Evolutionary conservation across 768 basidiomycete genomes (phyloP).

Genomic region (Mycena vulgaris): DNA sequence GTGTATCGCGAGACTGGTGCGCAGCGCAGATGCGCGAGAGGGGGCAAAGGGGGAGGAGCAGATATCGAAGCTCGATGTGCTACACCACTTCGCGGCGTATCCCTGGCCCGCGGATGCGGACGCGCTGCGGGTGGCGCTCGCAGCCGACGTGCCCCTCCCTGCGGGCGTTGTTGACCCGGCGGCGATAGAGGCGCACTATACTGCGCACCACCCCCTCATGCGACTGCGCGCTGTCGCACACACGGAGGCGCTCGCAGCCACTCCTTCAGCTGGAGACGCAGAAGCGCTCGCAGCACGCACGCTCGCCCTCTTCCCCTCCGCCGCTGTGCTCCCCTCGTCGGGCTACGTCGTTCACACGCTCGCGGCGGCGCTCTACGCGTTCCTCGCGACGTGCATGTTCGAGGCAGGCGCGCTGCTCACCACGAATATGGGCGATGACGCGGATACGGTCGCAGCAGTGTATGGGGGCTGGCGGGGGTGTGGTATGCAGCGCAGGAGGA

Average conservation of each 20-base stretch:
- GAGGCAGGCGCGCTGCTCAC: conserved; percentile 64
- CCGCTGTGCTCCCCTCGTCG: conserved; percentile 51
- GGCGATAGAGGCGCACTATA: conserved; percentile 53
- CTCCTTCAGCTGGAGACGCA: conserved; percentile 12
- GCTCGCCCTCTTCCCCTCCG: conserved; percentile 48
- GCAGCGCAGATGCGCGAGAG: conserved; percentile 39
- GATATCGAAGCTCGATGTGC: conserved; percentile 58
- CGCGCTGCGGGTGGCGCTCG: conserved; percentile 49
- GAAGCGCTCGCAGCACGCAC: conserved; percentile 16
- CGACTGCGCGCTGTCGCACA: conserved; percentile 46
- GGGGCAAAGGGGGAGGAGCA: conserved; percentile 20
- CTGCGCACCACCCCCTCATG: conserved; percentile 55
- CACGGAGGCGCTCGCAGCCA: conserved; percentile 40
- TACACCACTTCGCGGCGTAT: too few species aligned
- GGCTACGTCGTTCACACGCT: conserved; percentile 59
- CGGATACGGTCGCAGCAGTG: too few species aligned
- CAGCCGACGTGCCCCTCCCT: conserved; percentile 45
- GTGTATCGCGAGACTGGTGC: conserved; percentile 53
- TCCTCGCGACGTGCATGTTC: conserved; percentile 60
- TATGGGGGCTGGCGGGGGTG: too few species aligned
- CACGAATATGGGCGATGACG: conserved; percentile 60
- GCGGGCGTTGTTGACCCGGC: conserved; percentile 38
- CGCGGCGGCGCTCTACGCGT: conserved; percentile 62
- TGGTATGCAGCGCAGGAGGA: conserved; percentile 57
- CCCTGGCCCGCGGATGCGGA: conserved; percentile 47